Percentiles rank a stretch among this genome's conserved stretches.
Conservation (phyloP, 345 rosid species). For the Pistacia vera region DNA sequence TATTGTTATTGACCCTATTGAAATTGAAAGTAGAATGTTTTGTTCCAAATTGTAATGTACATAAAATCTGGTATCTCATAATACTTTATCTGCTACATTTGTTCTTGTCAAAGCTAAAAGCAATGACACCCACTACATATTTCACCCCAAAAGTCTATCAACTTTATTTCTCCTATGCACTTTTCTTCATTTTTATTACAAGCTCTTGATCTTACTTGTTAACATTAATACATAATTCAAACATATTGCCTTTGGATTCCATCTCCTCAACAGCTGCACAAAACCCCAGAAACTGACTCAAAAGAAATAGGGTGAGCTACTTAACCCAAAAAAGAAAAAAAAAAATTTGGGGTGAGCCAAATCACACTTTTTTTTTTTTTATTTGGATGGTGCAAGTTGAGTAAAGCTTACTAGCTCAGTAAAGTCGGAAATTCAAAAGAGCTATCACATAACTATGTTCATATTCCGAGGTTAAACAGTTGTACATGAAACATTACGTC, state of each 20-base stretch:
- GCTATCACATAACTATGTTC: too few species aligned
- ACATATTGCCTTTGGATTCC: slow-evolving; percentile 29
- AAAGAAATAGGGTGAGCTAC: slow-evolving; percentile 4
- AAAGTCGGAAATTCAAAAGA: too few species aligned
- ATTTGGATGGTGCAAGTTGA: too few species aligned
- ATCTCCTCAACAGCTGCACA: slow-evolving; percentile 18
- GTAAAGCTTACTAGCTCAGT: too few species aligned
- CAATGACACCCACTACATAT: not conserved
- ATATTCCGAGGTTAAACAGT: too few species aligned
- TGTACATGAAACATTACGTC: too few species aligned
- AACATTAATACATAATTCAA: too few species aligned
- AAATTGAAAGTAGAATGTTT: slow-evolving; percentile 6
- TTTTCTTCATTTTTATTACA: not conserved
- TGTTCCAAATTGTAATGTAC: slow-evolving; percentile 2
- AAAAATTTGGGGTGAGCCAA: too few species aligned
- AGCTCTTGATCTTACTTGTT: too few species aligned
- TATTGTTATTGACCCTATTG: not conserved
- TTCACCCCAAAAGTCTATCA: not conserved
- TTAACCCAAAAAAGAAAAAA: too few species aligned
- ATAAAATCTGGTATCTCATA: not conserved
- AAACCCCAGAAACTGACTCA: slow-evolving; percentile 21
- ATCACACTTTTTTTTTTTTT: too few species aligned
- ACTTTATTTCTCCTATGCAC: not conserved
- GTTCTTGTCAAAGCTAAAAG: slow-evolving; percentile 4
- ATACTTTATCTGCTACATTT: not conserved